Evolutionary conservation across 129 eudicot genomes (phyloP).

Genomic region (Escallonia herrerae): DNA sequence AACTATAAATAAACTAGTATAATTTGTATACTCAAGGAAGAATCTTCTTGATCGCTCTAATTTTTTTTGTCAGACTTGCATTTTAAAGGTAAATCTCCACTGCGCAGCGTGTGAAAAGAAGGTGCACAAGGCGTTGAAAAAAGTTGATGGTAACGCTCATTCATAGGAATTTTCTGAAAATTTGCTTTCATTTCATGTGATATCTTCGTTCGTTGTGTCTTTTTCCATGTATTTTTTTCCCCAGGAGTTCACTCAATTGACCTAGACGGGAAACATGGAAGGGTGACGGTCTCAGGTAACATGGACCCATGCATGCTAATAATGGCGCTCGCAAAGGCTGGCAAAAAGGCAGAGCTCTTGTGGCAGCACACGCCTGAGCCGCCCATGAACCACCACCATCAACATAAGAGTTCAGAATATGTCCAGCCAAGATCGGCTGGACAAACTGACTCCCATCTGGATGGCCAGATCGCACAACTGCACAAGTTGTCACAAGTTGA

Average conservation of each 20-base stretch:
- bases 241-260: conserved; percentile 2
- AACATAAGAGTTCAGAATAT: neutral
- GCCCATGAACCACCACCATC: neutral
- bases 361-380: neutral
- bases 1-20: neutral
- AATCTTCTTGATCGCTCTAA: neutral
- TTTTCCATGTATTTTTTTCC: too few species aligned
- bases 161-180: neutral
- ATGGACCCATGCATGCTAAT: neutral
- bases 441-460: neutral
- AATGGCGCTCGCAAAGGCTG: conserved; percentile 3
- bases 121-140: neutral
- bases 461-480: neutral
- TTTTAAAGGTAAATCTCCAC: conserved; percentile 2
- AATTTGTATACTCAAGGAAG: too few species aligned
- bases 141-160: neutral
- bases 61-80: neutral
- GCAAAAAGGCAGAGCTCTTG: neutral
- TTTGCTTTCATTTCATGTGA: neutral
- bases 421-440: neutral
- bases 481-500: neutral
- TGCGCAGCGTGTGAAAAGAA: neutral
- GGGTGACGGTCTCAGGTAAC: neutral
- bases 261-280: neutral
- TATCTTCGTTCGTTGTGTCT: neutral